Conservation (phyloP, 2,329 filamentous ascomycete genomes). For the Trichoderma gracile region DNA sequence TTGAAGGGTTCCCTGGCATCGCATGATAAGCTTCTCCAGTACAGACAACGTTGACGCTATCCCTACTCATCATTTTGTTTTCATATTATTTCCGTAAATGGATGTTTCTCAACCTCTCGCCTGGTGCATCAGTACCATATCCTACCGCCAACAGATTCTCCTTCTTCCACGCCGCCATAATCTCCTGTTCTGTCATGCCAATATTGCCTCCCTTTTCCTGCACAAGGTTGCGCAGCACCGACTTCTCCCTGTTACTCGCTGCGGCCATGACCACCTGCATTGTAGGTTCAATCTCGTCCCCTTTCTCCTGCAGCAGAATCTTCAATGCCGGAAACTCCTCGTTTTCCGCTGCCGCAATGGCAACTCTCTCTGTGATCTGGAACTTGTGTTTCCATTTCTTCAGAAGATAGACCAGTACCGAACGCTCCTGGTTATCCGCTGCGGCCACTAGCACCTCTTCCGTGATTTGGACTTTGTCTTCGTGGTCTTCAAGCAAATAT, state of each 20-base stretch:
- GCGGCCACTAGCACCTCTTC: neutral
- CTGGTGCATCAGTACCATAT: too few relatives aligned
- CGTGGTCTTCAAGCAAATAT: neutral
- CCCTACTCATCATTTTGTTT: too few relatives aligned
- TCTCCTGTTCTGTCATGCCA: neutral
- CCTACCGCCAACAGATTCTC: neutral
- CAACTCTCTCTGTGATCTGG: neutral
- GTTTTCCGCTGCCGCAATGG: slow-evolving; percentile 6
- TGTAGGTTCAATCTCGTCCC: neutral
- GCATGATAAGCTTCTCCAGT: too few relatives aligned
- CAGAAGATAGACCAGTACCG: neutral
- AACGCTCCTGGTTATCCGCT: neutral
- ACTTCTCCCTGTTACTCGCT: neutral
- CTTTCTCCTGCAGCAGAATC: neutral
- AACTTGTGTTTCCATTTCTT: neutral
- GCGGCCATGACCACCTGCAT: neutral
- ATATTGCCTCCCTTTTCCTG: slow-evolving; percentile 8
- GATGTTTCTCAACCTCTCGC: too few relatives aligned
- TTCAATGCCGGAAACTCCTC: neutral
- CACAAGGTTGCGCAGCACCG: neutral
- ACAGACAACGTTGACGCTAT: too few relatives aligned
- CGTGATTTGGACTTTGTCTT: neutral
- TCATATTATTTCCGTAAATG: too few relatives aligned
- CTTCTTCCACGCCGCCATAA: neutral
- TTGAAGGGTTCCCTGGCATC: too few relatives aligned